phyloP scores from a whole-genome alignment of 2,329 filamentous ascomycete species.

The Metarhizium humberi region DNA sequence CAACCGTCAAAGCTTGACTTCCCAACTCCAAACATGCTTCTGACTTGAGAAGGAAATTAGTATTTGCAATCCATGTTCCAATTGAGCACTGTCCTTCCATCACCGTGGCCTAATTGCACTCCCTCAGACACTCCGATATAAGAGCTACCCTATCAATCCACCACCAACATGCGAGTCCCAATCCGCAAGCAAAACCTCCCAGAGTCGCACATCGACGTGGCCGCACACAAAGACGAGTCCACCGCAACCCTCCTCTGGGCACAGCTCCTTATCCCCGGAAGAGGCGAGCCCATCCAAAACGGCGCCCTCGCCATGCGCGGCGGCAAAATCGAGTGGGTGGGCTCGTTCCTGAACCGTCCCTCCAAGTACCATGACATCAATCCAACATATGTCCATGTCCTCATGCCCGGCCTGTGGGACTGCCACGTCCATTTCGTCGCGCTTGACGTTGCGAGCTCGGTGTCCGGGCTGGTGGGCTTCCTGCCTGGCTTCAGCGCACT shows the following conservation, averaged over 20 bases:
- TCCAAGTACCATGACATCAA: conserved; percentile 16
- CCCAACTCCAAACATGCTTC: too few species aligned
- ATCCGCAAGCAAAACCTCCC: conserved; percentile 3
- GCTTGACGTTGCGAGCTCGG: conserved; percentile 6
- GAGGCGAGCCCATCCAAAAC: conserved; percentile 22
- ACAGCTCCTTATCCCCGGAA: conserved; percentile 26
- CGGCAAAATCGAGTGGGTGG: conserved; percentile 29
- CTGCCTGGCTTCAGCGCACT: conserved; percentile 8
- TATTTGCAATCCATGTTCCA: too few species aligned
- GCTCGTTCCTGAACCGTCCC: conserved; percentile 9
- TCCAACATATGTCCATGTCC: conserved; percentile 27
- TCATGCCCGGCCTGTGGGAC: conserved; percentile 46
- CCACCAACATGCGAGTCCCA: conserved; percentile 8
- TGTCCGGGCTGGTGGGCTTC: neutral
- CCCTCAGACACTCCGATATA: neutral
- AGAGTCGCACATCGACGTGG: conserved; percentile 4
- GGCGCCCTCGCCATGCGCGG: conserved; percentile 26
- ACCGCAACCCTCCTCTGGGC: conserved; percentile 16
- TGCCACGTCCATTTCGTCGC: conserved; percentile 39
- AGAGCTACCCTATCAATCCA: neutral
- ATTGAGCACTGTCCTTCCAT: too few species aligned
- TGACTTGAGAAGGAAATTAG: too few species aligned
- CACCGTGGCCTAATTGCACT: neutral
- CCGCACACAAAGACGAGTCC: conserved; percentile 4
- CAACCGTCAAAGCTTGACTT: too few species aligned